phyloP scores from a whole-genome alignment of 768 basidiomycete genomes.

The Coprinopsis strossmayeri region DNA sequence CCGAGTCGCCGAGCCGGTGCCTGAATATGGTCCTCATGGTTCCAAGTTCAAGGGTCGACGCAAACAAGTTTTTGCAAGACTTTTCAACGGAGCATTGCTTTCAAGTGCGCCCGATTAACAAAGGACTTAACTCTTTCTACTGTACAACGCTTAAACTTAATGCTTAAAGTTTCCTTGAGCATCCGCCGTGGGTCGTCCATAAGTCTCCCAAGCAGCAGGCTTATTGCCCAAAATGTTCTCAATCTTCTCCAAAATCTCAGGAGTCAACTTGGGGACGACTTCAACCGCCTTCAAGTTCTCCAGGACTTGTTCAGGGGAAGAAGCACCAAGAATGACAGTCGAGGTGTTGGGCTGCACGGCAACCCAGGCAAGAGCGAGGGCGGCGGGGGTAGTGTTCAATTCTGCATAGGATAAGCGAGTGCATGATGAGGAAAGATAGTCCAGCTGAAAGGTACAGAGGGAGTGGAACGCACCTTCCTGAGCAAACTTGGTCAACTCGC shows the following conservation, averaged over 20 bases:
- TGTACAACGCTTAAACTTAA: neutral
- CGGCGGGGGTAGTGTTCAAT: constrained; percentile 50
- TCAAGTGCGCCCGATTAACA: too few species aligned
- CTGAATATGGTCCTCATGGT: too few species aligned
- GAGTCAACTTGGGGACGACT: constrained; percentile 65
- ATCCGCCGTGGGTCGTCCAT: neutral
- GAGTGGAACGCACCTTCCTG: too few species aligned
- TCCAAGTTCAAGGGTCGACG: too few species aligned
- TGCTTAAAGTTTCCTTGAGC: neutral
- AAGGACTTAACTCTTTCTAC: too few species aligned
- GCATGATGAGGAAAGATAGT: too few species aligned
- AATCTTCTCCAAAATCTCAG: constrained; percentile 57
- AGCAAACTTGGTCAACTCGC: constrained; percentile 61
- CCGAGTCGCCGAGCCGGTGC: too few species aligned
- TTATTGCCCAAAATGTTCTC: constrained; percentile 59
- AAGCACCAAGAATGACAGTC: constrained; percentile 62
- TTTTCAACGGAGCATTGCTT: too few species aligned
- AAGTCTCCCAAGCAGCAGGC: constrained; percentile 17
- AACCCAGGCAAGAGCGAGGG: constrained; percentile 77
- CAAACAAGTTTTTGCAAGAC: too few species aligned
- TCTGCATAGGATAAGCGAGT: constrained; percentile 33
- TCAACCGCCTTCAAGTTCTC: constrained; percentile 70
- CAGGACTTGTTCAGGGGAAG: constrained; percentile 53
- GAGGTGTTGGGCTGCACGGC: constrained; percentile 59
- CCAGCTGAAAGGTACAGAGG: too few species aligned